A percentile compares a stretch with the other conserved stretches of the same genome.
phyloP scores from a whole-genome alignment of 306 rosid species.

The Clitoria ternatea region DNA sequence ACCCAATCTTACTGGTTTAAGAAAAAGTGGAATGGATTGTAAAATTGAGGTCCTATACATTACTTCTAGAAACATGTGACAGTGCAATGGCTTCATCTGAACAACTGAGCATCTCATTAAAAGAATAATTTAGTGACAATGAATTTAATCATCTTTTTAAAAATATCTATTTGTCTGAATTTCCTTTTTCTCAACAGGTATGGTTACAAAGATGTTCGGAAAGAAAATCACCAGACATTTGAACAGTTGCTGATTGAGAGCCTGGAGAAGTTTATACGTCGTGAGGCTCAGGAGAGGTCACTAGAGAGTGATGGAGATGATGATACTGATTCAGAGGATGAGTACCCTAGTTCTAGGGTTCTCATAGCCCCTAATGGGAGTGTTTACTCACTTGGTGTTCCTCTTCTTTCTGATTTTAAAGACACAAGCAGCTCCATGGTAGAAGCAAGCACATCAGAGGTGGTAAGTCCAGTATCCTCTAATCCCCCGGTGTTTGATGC shows the following conservation, averaged over 20 bases:
- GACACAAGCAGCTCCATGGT: constrained; percentile 31
- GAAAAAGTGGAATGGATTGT: constrained; percentile 9
- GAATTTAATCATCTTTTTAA: background rate
- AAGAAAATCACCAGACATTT: constrained; percentile 88
- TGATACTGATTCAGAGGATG: constrained; percentile 58
- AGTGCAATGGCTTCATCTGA: background rate
- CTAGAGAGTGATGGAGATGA: constrained; percentile 85
- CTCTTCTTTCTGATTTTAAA: constrained; percentile 61
- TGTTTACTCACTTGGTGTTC: constrained; percentile 82
- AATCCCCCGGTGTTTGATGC: constrained; percentile 46
- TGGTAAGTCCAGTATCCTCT: constrained; percentile 30
- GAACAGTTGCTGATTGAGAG: constrained; percentile 97
- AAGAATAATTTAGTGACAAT: background rate
- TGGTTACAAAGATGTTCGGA: constrained; percentile 93
- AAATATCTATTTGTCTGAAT: constrained; percentile 2
- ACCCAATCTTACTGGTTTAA: background rate
- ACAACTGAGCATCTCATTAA: background rate
- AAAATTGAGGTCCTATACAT: background rate
- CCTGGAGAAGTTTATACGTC: constrained; percentile 90
- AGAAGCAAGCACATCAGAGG: constrained; percentile 71
- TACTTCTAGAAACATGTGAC: constrained; percentile 2
- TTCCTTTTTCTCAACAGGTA: constrained; percentile 59
- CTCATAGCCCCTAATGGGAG: constrained; percentile 89
- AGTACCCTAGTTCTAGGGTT: constrained; percentile 52
- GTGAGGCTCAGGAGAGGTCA: constrained; percentile 89